Conservation (phyloP, 345 rosid genomes). For the Eucalyptus virginea region DNA sequence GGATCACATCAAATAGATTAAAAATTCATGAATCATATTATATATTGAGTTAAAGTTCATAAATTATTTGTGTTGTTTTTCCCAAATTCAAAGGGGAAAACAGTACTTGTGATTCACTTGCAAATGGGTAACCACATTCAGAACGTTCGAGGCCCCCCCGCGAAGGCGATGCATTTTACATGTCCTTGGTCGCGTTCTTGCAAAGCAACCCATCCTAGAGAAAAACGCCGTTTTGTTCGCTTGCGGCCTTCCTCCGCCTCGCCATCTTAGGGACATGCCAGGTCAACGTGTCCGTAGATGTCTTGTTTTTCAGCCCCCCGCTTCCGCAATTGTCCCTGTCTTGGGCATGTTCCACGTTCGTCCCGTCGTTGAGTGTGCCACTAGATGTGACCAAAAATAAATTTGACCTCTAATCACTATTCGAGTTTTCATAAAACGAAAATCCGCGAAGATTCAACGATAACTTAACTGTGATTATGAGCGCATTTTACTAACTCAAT, state of each 20-base stretch:
- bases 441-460: accelerated
- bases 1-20: too few relatives aligned
- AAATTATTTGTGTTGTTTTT: too few relatives aligned
- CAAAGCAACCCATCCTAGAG: neutral
- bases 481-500: accelerated
- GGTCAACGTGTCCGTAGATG: neutral
- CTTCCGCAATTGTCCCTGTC: neutral
- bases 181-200: neutral
- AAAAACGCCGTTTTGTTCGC: too few relatives aligned
- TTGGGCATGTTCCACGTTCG: neutral
- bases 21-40: accelerated
- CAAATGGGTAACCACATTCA: neutral
- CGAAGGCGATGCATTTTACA: neutral
- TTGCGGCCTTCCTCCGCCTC: neutral
- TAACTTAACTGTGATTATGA: too few relatives aligned
- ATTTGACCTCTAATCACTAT: too few relatives aligned
- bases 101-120: neutral
- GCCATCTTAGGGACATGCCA: too few relatives aligned
- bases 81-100: too few relatives aligned
- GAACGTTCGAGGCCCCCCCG: neutral
- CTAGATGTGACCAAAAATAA: too few relatives aligned
- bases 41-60: too few relatives aligned
- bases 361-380: neutral
- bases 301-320: neutral
- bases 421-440: accelerated